Base-by-base conservation (phyloP, 2,329 filamentous ascomycete genomes). In the Didymella segeticola region DNA sequence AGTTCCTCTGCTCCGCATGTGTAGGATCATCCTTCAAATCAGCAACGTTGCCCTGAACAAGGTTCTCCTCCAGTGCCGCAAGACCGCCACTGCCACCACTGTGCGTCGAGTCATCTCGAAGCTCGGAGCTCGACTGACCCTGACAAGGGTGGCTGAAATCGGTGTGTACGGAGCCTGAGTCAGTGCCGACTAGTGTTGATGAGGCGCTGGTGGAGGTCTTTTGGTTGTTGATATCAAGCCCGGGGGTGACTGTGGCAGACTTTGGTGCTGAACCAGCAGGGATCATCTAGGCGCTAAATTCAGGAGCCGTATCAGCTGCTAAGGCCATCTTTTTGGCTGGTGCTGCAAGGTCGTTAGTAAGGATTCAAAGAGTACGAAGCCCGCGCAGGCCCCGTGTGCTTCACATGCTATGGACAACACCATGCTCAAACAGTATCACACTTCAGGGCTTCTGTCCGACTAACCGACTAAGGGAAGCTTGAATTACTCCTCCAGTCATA, bases 231-330 rank as follows among this genome's bases (percentile, higher is more conserved):
- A 75, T 66, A 3, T 77, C 69, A 51, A 74, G 68, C 72, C 81
- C 80, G 23, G 80, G 78, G 10, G 71, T 62, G 75, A 77, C 81
- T 15, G 78, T 77, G 14, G 64, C 70, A 33, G 74, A 69, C 1
- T 73, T 58, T 1, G 89, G 89, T 0, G 89, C 88, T 3, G 84
- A 83, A 54, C 89, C 89, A 0, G 87, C 75, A 0, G 86, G 80
- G 29, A 86, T 75, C 1, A 80, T 81, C 70, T 91, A 61, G 20
- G 84, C 82, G 64, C 82, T 78, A 78, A 89, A 91, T 66, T 87
- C 17, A 85, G 85, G 11, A 74, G 68, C 20, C 77, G 75, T 47
- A 14, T 50, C 88, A 86, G 61, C 85, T 83, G 58, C 79, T 77
- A 52, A 55, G 12, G 85, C 80, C 56, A 84, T 80, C 62, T 81